Conservation (phyloP, 2,329 filamentous ascomycete genomes). For the Diaporthe velutina region DNA sequence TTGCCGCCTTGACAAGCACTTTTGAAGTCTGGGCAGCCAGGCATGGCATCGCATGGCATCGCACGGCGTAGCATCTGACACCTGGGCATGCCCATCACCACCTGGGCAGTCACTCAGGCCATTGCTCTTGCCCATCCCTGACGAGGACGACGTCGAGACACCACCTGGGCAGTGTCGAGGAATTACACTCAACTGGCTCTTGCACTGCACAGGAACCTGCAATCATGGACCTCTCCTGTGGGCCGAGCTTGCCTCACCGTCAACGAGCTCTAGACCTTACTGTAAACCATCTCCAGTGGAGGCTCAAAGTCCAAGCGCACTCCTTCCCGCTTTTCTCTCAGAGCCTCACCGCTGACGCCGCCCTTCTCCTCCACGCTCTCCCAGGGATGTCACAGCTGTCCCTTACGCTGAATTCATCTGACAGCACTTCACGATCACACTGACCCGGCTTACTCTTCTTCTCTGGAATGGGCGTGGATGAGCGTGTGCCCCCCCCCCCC, state of each 20-base stretch:
- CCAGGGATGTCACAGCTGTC: background rate
- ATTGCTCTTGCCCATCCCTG: background rate
- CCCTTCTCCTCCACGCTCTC: background rate
- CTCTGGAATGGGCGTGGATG: background rate
- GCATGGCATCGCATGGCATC: background rate
- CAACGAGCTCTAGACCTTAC: background rate
- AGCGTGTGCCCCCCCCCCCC: background rate
- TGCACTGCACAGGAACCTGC: background rate
- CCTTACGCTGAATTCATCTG: no score
- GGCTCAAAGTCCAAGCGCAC: background rate
- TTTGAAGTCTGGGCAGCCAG: constrained; percentile 15
- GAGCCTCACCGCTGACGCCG: background rate
- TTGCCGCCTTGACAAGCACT: constrained; percentile 17
- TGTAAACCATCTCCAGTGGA: background rate
- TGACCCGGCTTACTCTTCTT: background rate
- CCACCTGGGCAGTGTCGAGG: no score
- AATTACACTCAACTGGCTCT: background rate
- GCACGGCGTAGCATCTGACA: background rate
- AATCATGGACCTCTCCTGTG: background rate
- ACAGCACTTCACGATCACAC: background rate
- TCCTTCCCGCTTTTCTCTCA: background rate
- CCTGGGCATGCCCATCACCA: background rate
- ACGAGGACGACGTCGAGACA: background rate
- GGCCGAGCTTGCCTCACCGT: background rate
- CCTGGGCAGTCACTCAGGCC: background rate